Conservation (phyloP, 768 basidiomycete species). For the Gymnopilus dilepis region DNA sequence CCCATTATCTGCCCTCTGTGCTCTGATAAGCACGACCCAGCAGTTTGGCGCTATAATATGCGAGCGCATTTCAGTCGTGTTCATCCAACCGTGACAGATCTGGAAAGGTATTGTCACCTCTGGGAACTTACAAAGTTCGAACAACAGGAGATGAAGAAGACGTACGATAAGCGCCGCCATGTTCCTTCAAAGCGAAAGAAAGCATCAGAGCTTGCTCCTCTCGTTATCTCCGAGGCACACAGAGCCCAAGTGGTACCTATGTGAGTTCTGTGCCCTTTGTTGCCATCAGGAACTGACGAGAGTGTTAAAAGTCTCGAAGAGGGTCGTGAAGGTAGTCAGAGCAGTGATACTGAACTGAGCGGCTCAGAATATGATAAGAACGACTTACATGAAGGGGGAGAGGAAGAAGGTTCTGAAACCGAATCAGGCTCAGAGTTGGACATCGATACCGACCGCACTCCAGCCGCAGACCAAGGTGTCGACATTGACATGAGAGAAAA, state of each 20-base stretch:
- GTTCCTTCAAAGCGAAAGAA: not conserved
- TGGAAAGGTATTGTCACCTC: not conserved
- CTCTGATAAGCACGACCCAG: not conserved
- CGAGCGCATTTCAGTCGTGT: not conserved
- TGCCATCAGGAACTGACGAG: no score
- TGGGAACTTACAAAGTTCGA: conserved; percentile 1
- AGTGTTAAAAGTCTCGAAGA: not conserved
- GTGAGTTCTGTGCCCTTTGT: not conserved
- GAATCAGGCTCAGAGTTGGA: no score
- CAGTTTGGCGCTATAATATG: not conserved
- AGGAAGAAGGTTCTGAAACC: no score
- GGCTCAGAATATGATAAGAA: no score
- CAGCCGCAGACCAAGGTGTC: no score
- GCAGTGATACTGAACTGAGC: no score
- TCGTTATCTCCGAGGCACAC: not conserved
- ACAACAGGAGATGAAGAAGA: not conserved
- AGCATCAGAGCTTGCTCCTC: not conserved
- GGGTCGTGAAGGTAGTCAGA: not conserved
- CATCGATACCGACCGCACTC: no score
- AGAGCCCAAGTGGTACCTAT: not conserved
- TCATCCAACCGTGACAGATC: not conserved
- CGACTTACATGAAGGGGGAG: no score
- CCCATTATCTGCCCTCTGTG: not conserved
- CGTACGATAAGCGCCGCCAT: not conserved
- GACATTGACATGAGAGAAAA: no score